These are phyloP conservation scores for Syzygium malaccense DNA, from an alignment of 441 rosid species.

Conservation along the genomic window DNA sequence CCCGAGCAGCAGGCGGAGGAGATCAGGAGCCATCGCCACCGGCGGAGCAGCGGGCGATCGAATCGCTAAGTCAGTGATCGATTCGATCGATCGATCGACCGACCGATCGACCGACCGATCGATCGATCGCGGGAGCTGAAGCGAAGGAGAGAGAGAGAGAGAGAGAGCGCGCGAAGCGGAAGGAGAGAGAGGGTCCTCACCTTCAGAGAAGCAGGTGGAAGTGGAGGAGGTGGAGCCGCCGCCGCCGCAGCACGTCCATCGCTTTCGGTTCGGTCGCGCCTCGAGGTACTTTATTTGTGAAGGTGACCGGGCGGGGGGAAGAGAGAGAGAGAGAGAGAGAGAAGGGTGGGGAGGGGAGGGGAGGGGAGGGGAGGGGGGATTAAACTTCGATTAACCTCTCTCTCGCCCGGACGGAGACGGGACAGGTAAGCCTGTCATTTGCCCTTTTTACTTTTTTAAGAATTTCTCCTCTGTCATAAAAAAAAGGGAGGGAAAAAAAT, in stretches of 20 bases:
- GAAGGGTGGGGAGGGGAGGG: neutral
- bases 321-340: too few species aligned
- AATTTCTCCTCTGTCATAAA: neutral
- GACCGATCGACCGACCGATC: neutral
- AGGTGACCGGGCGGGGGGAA: neutral
- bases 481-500: neutral
- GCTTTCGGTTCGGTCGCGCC: neutral
- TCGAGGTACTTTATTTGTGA: neutral
- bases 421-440: neutral
- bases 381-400: neutral
- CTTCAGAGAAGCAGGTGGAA: neutral
- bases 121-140: neutral
- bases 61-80: neutral
- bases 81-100: neutral
- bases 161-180: neutral
- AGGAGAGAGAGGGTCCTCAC: neutral
- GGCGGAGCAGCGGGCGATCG: neutral
- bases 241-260: neutral
- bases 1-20: neutral
- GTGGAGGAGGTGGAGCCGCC: neutral
- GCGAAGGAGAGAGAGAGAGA: neutral
- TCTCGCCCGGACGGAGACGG: neutral
- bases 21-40: neutral
- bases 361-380: neutral
- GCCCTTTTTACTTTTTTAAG: neutral